phyloP scores from a whole-genome alignment of 208 protist species.

The Leishmania guyanensis region DNA sequence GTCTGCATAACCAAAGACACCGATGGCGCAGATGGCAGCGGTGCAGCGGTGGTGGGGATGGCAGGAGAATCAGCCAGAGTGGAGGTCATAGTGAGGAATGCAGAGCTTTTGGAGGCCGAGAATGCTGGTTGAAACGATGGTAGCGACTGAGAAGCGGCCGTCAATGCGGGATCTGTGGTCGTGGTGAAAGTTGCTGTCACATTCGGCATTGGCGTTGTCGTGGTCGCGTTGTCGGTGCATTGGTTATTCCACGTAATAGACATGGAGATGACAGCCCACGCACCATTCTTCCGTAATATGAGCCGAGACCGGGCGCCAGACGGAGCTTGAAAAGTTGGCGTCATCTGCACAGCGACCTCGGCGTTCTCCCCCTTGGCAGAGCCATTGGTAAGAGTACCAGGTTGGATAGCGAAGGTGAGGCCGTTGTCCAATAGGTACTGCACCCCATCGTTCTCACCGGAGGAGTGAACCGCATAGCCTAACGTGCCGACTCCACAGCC shows the following conservation, averaged over 20 bases:
- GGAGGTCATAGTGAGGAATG: slow-evolving; percentile 3
- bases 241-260: slow-evolving; percentile 33
- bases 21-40: slow-evolving; percentile 7
- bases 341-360: slow-evolving; percentile 34
- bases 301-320: slow-evolving; percentile 30
- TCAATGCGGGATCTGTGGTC: slow-evolving; percentile 9
- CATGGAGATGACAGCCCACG: slow-evolving; percentile 32
- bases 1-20: slow-evolving; percentile 29
- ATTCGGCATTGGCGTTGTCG: slow-evolving; percentile 16
- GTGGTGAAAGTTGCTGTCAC: slow-evolving; percentile 7
- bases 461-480: slow-evolving; percentile 27
- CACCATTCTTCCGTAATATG: slow-evolving; percentile 33
- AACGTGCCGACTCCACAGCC: slow-evolving; percentile 22
- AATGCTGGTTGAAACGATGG: not conserved
- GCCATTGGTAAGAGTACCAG: slow-evolving; percentile 35
- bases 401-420: slow-evolving; percentile 37
- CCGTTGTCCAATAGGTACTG: slow-evolving; percentile 32
- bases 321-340: slow-evolving; percentile 23
- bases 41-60: slow-evolving; percentile 22
- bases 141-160: not conserved
- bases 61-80: slow-evolving; percentile 5
- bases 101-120: slow-evolving; percentile 17
- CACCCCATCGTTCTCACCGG: slow-evolving; percentile 38
- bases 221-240: slow-evolving; percentile 36
- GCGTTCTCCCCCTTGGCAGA: slow-evolving; percentile 41